A percentile compares a stretch with the other conserved stretches of the same genome.
These are phyloP conservation scores for Alternaria ventricosa DNA, from an alignment of 2,329 filamentous ascomycete genomes.

Conservation along the genomic window DNA sequence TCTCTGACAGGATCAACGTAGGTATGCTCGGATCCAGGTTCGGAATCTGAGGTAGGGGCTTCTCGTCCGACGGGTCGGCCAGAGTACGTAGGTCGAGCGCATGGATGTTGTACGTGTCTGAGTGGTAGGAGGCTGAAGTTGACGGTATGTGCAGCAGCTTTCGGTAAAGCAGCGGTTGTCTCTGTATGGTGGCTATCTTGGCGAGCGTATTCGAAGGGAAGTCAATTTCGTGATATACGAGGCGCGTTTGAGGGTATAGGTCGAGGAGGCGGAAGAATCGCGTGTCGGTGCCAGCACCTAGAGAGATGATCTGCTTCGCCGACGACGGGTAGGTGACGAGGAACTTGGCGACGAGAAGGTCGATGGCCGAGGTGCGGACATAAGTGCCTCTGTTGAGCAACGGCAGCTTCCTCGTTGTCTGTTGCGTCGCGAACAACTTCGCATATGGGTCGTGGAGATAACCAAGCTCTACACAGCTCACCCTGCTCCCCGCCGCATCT, in stretches of 20 bases:
- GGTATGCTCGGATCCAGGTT: conserved; percentile 65
- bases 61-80: conserved; percentile 29
- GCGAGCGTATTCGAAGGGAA: conserved; percentile 75
- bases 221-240: conserved; percentile 92
- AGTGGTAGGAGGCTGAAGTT: conserved; percentile 52
- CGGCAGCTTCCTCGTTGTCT: conserved; percentile 72
- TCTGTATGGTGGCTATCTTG: conserved; percentile 62
- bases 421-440: conserved; percentile 67
- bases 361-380: conserved; percentile 82
- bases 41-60: conserved; percentile 41
- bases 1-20: conserved; percentile 90
- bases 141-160: conserved; percentile 31
- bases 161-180: conserved; percentile 36
- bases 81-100: conserved; percentile 73
- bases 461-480: conserved; percentile 85
- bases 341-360: conserved; percentile 77
- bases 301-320: conserved; percentile 80
- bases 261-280: conserved; percentile 78
- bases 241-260: conserved; percentile 47
- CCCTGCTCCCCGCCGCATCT: conserved; percentile 85
- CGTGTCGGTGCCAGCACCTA: conserved; percentile 94
- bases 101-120: conserved; percentile 61
- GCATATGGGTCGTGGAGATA: conserved; percentile 87
- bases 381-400: conserved; percentile 99
- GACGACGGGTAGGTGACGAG: conserved; percentile 55